A percentile compares a stretch with the other conserved stretches of the same genome.
Evolutionary conservation across 768 basidiomycete species (phyloP).

Genomic region (Tubosaeta brunneosetosa): DNA sequence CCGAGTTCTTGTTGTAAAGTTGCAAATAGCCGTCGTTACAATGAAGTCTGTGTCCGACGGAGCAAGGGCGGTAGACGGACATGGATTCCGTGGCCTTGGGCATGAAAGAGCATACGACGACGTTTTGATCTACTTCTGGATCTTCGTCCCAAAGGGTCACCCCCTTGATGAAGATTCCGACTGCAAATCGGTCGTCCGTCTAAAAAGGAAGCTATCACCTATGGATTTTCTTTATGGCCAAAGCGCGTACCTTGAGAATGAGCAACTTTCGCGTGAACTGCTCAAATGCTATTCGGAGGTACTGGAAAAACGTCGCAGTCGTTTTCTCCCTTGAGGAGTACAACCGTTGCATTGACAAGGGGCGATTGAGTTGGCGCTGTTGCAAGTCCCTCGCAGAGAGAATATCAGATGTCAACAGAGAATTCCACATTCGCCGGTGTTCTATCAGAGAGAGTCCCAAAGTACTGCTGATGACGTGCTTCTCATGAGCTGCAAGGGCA

Average conservation of each 20-base stretch:
- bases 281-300: conserved; percentile 50
- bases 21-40: conserved; percentile 54
- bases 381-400: conserved; percentile 47
- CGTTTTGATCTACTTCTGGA: conserved; percentile 51
- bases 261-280: conserved; percentile 57
- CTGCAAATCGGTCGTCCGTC: conserved; percentile 58
- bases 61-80: conserved; percentile 48
- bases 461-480: conserved; percentile 44
- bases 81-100: conserved; percentile 44
- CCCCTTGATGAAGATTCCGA: conserved; percentile 63
- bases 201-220: conserved; percentile 15
- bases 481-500: conserved; percentile 50
- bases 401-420: conserved; percentile 57
- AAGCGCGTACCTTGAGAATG: conserved; percentile 45
- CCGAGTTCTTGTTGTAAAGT: conserved; percentile 49
- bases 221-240: no score
- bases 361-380: conserved; percentile 45
- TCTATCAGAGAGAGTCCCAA: conserved; percentile 38
- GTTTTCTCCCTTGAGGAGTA: conserved; percentile 55
- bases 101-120: conserved; percentile 62
- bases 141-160: conserved; percentile 56
- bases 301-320: conserved; percentile 56
- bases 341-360: conserved; percentile 54
- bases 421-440: conserved; percentile 58
- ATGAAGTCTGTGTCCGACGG: conserved; percentile 50